Evolutionary conservation across 768 basidiomycete species (phyloP).

Genomic region (Punctularia strigosozonata): DNA sequence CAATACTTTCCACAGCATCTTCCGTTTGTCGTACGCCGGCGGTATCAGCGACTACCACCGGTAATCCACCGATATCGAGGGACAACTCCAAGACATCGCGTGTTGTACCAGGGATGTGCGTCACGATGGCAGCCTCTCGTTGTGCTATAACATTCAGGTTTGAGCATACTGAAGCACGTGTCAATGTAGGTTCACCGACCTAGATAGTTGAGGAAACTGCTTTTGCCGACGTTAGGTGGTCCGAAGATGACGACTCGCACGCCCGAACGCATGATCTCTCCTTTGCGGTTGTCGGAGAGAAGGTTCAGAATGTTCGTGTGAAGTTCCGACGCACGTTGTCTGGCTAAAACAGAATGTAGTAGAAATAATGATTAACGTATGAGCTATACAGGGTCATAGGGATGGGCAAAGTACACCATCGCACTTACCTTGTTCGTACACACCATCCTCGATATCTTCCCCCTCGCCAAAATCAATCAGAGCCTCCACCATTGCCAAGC

Average conservation of each 20-base stretch:
- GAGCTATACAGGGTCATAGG: too few species aligned
- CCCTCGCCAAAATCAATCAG: constrained; percentile 91
- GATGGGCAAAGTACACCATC: background rate
- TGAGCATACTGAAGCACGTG: background rate
- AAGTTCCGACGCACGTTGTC: constrained; percentile 32
- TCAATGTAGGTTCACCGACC: constrained; percentile 27
- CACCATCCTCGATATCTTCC: constrained; percentile 78
- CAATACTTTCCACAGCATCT: constrained; percentile 71
- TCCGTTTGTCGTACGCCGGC: constrained; percentile 67
- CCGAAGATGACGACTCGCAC: constrained; percentile 83
- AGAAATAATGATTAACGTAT: too few species aligned
- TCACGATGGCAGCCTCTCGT: constrained; percentile 84
- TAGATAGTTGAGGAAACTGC: constrained; percentile 75
- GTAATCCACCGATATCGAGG: constrained; percentile 80
- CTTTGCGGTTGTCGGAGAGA: constrained; percentile 60
- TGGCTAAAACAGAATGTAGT: background rate
- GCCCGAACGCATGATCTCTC: constrained; percentile 77
- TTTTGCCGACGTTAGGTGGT: constrained; percentile 92
- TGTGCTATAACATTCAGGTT: constrained; percentile 42
- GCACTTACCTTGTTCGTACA: constrained; percentile 54
- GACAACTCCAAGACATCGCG: constrained; percentile 79
- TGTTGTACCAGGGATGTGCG: constrained; percentile 80
- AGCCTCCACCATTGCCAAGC: constrained; percentile 74
- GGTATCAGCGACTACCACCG: constrained; percentile 74
- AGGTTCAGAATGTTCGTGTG: constrained; percentile 39